Conservation (phyloP, 257 asterid species). For the Haberlea rhodopensis region DNA sequence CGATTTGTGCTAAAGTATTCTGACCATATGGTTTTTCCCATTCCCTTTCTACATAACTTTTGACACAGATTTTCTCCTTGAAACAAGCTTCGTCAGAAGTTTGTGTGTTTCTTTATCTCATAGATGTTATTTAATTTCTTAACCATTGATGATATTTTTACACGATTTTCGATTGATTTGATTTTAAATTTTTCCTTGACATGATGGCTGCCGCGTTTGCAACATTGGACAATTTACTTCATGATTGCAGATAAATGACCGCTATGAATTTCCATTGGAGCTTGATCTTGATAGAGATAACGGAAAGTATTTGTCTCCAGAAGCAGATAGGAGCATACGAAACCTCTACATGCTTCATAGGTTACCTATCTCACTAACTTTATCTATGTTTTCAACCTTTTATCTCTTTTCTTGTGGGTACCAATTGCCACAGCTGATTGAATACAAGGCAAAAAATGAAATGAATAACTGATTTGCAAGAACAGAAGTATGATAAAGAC, state of each 20-base stretch:
- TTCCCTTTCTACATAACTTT: slow-evolving; percentile 6
- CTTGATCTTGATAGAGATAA: slow-evolving; percentile 92
- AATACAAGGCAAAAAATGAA: slow-evolving; percentile 1
- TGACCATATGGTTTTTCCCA: slow-evolving; percentile 3
- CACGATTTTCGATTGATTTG: not conserved
- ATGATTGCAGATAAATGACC: slow-evolving; percentile 83
- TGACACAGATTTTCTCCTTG: slow-evolving; percentile 5
- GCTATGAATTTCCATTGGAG: slow-evolving; percentile 93
- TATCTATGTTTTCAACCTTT: slow-evolving; percentile 5
- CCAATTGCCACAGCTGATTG: not conserved
- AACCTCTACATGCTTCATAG: slow-evolving; percentile 93
- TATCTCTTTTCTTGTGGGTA: not conserved
- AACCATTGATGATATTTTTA: not conserved
- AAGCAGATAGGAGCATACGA: slow-evolving; percentile 88
- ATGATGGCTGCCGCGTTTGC: slow-evolving; percentile 1
- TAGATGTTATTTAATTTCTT: not conserved
- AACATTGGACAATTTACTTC: slow-evolving; percentile 22
- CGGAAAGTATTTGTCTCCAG: slow-evolving; percentile 93
- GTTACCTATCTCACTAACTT: slow-evolving; percentile 22
- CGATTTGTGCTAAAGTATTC: slow-evolving; percentile 12
- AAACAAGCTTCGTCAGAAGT: slow-evolving; percentile 15
- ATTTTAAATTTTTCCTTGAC: not conserved
- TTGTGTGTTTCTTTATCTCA: not conserved
- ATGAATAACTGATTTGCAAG: slow-evolving; percentile 7
- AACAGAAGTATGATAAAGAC: slow-evolving; percentile 18